phyloP scores from a whole-genome alignment of 192 early-diverging fungal genomes.

The Entrophospora sp. region DNA sequence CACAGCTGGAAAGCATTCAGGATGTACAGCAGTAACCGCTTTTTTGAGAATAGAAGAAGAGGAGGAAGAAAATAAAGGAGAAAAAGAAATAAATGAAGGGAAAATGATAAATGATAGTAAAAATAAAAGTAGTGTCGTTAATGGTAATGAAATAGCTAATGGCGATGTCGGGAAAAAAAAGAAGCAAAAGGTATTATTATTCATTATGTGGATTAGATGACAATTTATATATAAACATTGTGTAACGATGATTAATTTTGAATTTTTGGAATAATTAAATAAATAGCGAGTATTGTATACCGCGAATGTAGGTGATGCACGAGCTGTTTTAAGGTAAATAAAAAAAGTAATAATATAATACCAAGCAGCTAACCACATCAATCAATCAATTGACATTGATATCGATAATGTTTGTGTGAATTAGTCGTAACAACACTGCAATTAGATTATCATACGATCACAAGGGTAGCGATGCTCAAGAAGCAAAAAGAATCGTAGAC shows the following conservation, averaged over 20 bases:
- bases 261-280: too few relatives aligned
- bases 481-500: conserved; percentile 86
- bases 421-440: conserved; percentile 68
- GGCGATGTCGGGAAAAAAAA: not conserved
- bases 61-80: too few relatives aligned
- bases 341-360: not conserved
- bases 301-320: conserved; percentile 95
- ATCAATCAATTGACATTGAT: not conserved
- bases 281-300: conserved; percentile 81
- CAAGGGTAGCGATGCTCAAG: conserved; percentile 86
- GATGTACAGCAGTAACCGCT: conserved; percentile 86
- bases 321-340: conserved; percentile 77
- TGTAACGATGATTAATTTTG: too few relatives aligned
- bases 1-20: conserved; percentile 73
- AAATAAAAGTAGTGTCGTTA: not conserved
- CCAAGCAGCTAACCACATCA: too few relatives aligned
- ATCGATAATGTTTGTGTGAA: not conserved
- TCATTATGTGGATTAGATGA: too few relatives aligned
- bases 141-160: not conserved
- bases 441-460: conserved; percentile 93
- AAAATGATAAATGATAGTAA: conserved; percentile 22
- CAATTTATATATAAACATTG: too few relatives aligned
- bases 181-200: conserved; percentile 2
- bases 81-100: conserved; percentile 20
- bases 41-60: conserved; percentile 46